Base-by-base conservation (phyloP, 1,284 basidiomycete genomes). In the Cryptococcus jaspeensis region DNA sequence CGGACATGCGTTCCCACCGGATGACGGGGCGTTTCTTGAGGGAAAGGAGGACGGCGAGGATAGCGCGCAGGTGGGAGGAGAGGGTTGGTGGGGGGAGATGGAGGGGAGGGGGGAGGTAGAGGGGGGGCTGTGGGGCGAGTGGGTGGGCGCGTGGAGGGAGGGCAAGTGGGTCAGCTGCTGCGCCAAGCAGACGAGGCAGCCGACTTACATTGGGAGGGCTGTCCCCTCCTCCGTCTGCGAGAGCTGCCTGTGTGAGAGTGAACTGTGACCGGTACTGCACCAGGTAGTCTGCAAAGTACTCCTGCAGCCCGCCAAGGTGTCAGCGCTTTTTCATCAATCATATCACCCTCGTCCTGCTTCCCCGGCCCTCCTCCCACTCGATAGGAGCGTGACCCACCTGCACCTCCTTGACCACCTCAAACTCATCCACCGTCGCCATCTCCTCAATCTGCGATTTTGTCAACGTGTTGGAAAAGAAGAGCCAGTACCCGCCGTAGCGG, bases 401-500 rank as follows among this genome's bases (percentile, higher is more conserved):
- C 2, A 99, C 90, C 80, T 99, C 95, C 61, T 87, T 85, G 25
- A 99, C 95, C 15, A 97, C 89, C 75, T 98, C 94, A 64, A 92
- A 92, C 76, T 96, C 91, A 73, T 99, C 96, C 22, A 89, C 91
- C 66, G 92, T 89, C 0, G 96, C 96, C 53, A 99, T 82, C 12
- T 89, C 83, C 79, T 99, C 96, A 53, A 99, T 98, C 38, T 88
- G 85, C 3, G 84, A 83, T 80, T 98, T 99, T 59, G 84, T 90
- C 56, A 99, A 79, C 32, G 89, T 85, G 68, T 96, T 98, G 78
- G 93, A 97, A 73, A 99, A 99, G 79, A 93, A 96, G 69, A 97
- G 81, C 83, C 93, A 97, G 80, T 99, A 99, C 78, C 91, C 89
- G 71, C 91, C 91, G 73, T 99, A 99, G 74, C 89, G 88, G 5